phyloP scores from a whole-genome alignment of 2,329 filamentous ascomycete species.

The Cladobotryum mycophilum region DNA sequence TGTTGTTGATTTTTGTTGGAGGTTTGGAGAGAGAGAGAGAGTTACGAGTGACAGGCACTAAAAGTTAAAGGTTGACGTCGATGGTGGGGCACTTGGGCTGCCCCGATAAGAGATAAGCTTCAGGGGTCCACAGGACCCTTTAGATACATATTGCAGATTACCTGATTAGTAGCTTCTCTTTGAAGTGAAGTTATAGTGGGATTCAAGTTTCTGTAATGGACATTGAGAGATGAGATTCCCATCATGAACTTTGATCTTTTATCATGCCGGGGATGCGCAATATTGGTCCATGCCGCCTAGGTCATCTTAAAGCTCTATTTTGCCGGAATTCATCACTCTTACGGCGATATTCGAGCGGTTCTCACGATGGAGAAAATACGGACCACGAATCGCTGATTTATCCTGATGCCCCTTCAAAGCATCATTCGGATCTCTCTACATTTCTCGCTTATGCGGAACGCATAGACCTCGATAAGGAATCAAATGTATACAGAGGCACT shows the following conservation, averaged over 20 bases:
- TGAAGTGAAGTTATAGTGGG: too few species aligned
- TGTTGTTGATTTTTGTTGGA: not conserved
- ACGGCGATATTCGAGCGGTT: not conserved
- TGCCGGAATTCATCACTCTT: not conserved
- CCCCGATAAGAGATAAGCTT: not conserved
- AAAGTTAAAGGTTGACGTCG: not conserved
- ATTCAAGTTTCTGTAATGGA: too few species aligned
- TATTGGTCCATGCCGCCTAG: not conserved
- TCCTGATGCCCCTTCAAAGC: constrained; percentile 38
- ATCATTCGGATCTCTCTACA: constrained; percentile 57
- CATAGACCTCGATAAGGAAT: constrained; percentile 46
- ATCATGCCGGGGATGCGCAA: not conserved
- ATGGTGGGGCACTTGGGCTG: not conserved
- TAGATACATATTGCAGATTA: too few species aligned
- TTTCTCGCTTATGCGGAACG: constrained; percentile 60
- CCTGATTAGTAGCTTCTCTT: too few species aligned
- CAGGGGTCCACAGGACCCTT: too few species aligned
- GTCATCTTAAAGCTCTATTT: too few species aligned
- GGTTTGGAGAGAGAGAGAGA: not conserved
- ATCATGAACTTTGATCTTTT: not conserved
- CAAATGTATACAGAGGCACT: constrained; percentile 63
- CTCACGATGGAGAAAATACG: not conserved
- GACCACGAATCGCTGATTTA: constrained; percentile 21
- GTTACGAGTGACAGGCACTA: too few species aligned
- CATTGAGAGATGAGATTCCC: too few species aligned